Conservation (phyloP, 192 early-diverging fungal genomes). For the Coemansia sp. region DNA sequence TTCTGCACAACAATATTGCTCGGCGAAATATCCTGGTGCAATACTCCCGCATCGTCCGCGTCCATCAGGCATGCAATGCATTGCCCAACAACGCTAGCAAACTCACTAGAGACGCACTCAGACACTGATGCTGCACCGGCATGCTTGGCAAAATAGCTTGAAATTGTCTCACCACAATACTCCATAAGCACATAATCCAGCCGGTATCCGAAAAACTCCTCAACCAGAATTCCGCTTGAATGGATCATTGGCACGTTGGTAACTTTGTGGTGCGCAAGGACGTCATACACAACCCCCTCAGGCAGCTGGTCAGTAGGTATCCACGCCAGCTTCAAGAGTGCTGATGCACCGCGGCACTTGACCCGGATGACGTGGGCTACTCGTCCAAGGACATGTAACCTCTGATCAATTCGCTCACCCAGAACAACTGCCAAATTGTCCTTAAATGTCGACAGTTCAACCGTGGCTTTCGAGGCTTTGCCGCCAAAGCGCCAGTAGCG, state of each 20-base stretch:
- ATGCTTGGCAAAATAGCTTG: neutral
- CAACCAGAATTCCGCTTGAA: constrained; percentile 1
- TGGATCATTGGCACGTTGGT: neutral
- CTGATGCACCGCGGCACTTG: neutral
- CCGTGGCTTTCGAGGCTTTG: too few species aligned
- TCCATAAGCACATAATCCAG: constrained; percentile 13
- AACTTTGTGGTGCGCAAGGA: neutral
- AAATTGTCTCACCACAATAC: constrained; percentile 8
- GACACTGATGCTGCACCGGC: too few species aligned
- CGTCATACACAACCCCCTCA: constrained; percentile 12
- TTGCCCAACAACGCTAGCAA: too few species aligned
- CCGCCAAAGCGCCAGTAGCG: neutral
- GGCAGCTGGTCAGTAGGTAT: neutral
- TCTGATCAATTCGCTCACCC: too few species aligned
- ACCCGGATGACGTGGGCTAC: neutral
- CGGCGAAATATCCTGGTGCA: too few species aligned
- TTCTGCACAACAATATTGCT: too few species aligned
- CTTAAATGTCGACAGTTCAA: too few species aligned
- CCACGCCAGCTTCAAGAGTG: constrained; percentile 5
- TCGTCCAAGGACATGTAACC: neutral
- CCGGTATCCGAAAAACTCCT: constrained; percentile 13
- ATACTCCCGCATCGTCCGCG: too few species aligned
- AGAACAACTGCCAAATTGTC: too few species aligned
- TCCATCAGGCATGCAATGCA: too few species aligned
- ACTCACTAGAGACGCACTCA: too few species aligned